These are phyloP conservation scores for Gossypium thurberi DNA, from an alignment of 345 rosid genomes.

Conservation along the genomic window DNA sequence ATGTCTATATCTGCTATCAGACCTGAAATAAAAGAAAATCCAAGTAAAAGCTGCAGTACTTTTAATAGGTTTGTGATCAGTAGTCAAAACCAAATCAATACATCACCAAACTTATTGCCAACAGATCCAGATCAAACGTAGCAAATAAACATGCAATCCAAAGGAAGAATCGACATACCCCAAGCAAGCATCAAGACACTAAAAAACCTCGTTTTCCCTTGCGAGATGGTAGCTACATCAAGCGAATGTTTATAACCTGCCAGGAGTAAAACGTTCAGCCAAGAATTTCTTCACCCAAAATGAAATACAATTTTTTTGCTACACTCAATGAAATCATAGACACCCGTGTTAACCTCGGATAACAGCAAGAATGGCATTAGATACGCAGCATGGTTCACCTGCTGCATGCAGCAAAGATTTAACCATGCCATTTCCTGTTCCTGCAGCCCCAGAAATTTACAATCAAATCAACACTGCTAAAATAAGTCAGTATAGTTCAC, in stretches of 20 bases:
- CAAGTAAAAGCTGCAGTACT: neutral
- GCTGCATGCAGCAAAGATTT: slow-evolving; percentile 74
- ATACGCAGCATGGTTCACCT: slow-evolving; percentile 60
- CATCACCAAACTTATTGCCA: neutral
- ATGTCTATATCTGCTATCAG: slow-evolving; percentile 93
- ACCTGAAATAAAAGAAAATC: slow-evolving; percentile 40
- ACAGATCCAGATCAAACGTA: slow-evolving; percentile 11
- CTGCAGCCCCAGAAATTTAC: slow-evolving; percentile 29
- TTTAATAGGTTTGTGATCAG: neutral
- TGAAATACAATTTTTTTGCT: neutral
- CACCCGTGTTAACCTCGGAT: slow-evolving; percentile 59
- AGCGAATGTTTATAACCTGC: slow-evolving; percentile 63
- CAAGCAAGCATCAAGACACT: slow-evolving; percentile 95
- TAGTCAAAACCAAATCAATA: slow-evolving; percentile 4
- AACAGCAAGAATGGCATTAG: slow-evolving; percentile 61
- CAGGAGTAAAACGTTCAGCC: slow-evolving; percentile 15
- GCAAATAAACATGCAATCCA: neutral
- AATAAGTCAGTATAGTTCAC: neutral
- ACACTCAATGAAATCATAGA: neutral
- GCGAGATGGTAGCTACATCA: slow-evolving; percentile 80
- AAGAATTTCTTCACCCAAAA: slow-evolving; percentile 1
- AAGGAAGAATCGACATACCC: slow-evolving; percentile 42
- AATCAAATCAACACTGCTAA: neutral
- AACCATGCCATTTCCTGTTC: slow-evolving; percentile 93
- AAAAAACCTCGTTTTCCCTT: slow-evolving; percentile 59